Percentiles rank a stretch among this genome's conserved stretches.
These are phyloP conservation scores for Akanthomyces lecanii DNA, from an alignment of 2,329 filamentous ascomycete genomes.

Conservation along the genomic window DNA sequence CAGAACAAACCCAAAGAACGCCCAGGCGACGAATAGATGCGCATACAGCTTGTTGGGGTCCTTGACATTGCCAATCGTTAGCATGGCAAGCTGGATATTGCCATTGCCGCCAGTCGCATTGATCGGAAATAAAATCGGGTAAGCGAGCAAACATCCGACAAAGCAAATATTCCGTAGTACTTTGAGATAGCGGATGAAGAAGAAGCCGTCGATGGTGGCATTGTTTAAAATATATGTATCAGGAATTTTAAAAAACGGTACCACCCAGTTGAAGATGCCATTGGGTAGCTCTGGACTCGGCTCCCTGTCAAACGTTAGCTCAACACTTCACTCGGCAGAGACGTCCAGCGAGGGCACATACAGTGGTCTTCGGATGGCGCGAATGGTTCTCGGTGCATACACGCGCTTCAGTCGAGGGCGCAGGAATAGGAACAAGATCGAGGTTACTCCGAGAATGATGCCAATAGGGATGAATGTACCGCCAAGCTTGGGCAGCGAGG, in stretches of 20 bases:
- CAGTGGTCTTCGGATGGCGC: constrained; percentile 44
- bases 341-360: constrained; percentile 22
- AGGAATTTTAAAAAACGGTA: constrained; percentile 59
- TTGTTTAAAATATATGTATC: constrained; percentile 84
- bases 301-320: constrained; percentile 35
- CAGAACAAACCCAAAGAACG: constrained; percentile 80
- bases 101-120: constrained; percentile 75
- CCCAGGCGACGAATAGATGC: constrained; percentile 73
- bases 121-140: constrained; percentile 81
- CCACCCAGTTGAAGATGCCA: constrained; percentile 65
- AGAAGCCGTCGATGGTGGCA: constrained; percentile 86
- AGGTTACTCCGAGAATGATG: constrained; percentile 46
- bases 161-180: constrained; percentile 79
- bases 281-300: constrained; percentile 56
- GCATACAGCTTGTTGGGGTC: constrained; percentile 66
- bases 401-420: constrained; percentile 48
- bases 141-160: constrained; percentile 77
- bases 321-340: constrained; percentile 15
- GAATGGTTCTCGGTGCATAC: constrained; percentile 50
- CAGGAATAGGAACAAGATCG: constrained; percentile 46
- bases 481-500: constrained; percentile 35
- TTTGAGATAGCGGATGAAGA: constrained; percentile 70
- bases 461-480: constrained; percentile 52
- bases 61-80: constrained; percentile 74
- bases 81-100: constrained; percentile 64